Evolutionary conservation across 257 asterid species (phyloP).

Genomic region (Cynanchum wilfordii): DNA sequence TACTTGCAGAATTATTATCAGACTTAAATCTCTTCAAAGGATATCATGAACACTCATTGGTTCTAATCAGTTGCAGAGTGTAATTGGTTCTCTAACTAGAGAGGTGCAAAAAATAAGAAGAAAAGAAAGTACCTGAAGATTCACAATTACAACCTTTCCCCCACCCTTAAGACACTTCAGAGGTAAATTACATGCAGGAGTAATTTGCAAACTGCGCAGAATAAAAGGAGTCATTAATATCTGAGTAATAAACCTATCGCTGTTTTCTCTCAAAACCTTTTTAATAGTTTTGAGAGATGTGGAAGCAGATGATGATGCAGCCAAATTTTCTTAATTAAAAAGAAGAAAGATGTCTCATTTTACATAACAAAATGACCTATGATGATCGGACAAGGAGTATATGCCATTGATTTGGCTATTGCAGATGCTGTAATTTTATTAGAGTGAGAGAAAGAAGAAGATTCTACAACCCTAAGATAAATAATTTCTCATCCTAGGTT

Average conservation of each 20-base stretch:
- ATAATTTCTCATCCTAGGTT: neutral
- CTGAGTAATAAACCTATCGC: neutral
- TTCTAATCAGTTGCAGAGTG: neutral
- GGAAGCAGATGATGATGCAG: neutral
- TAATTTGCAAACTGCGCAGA: slow-evolving; percentile 84
- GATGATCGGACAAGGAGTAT: neutral
- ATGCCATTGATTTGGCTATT: neutral
- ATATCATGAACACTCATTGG: neutral
- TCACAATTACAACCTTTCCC: slow-evolving; percentile 85
- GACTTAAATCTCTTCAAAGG: neutral
- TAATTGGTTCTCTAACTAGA: neutral
- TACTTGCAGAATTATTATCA: neutral
- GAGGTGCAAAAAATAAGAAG: slow-evolving; percentile 4
- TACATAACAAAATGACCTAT: neutral
- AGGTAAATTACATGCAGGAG: slow-evolving; percentile 98
- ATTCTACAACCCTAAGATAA: neutral
- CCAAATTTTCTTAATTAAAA: neutral
- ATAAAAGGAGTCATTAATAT: slow-evolving; percentile 16
- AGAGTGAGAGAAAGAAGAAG: neutral
- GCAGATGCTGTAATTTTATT: neutral
- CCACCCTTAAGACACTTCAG: slow-evolving; percentile 76
- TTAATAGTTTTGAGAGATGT: neutral
- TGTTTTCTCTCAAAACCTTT: slow-evolving; percentile 1
- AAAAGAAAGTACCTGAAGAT: slow-evolving; percentile 69
- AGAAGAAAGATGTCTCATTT: neutral